Conservation (phyloP, 2,329 filamentous ascomycete genomes). For the Fusarium newnesense region DNA sequence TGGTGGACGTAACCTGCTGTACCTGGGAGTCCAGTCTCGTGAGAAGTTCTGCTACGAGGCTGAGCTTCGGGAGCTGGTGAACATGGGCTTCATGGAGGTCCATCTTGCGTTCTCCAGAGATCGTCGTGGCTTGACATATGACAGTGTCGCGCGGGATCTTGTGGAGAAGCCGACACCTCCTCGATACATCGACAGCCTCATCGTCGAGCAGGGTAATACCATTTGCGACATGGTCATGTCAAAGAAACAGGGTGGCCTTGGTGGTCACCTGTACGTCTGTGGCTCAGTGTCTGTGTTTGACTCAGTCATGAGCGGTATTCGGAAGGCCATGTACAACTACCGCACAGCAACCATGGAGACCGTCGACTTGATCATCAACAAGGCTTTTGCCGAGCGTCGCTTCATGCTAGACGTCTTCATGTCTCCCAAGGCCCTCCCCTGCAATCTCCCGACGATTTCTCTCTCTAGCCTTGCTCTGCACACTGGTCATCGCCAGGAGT, state of each 20-base stretch:
- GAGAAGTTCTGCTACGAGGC: slow-evolving; percentile 52
- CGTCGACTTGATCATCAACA: slow-evolving; percentile 61
- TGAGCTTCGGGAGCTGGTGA: slow-evolving; percentile 46
- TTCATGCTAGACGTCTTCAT: slow-evolving; percentile 69
- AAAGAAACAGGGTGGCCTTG: slow-evolving; percentile 64
- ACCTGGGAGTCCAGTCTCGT: slow-evolving; percentile 62
- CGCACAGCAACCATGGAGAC: slow-evolving; percentile 62
- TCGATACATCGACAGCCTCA: slow-evolving; percentile 63
- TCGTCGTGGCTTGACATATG: slow-evolving; percentile 57
- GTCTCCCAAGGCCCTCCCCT: slow-evolving; percentile 63
- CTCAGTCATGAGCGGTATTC: slow-evolving; percentile 65
- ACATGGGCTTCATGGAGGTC: slow-evolving; percentile 61
- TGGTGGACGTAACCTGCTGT: slow-evolving; percentile 59
- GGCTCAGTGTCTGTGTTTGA: slow-evolving; percentile 51
- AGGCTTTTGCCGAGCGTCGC: slow-evolving; percentile 64
- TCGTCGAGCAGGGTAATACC: slow-evolving; percentile 60
- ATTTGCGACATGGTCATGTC: slow-evolving; percentile 67
- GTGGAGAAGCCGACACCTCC: slow-evolving; percentile 60
- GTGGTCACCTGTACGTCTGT: slow-evolving; percentile 48
- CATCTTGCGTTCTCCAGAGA: slow-evolving; percentile 65
- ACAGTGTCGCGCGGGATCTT: slow-evolving; percentile 53
- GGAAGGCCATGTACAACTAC: slow-evolving; percentile 65
- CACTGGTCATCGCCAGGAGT: slow-evolving; percentile 60
- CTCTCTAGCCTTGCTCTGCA: slow-evolving; percentile 60
- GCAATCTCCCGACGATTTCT: slow-evolving; percentile 60